phyloP scores from a whole-genome alignment of 2,329 filamentous ascomycete genomes.

The Arthrobotrys pseudoclavata region DNA sequence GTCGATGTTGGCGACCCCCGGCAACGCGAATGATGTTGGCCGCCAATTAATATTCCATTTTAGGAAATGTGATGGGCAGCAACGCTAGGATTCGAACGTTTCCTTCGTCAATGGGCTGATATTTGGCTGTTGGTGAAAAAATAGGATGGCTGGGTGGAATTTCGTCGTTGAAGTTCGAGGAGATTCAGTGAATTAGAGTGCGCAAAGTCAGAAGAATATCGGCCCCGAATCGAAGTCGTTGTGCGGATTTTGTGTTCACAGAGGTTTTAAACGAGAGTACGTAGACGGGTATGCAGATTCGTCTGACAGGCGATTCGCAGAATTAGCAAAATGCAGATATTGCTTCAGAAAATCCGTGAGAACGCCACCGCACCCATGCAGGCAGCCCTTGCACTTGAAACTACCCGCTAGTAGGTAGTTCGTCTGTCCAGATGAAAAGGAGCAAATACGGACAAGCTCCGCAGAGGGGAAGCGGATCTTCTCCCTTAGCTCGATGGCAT shows the following conservation, averaged over 20 bases:
- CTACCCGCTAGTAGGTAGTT: slow-evolving; percentile 17
- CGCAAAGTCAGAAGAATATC: neutral
- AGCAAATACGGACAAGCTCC: slow-evolving; percentile 25
- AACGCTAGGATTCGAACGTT: neutral
- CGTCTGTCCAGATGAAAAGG: slow-evolving; percentile 13
- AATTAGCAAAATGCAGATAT: slow-evolving; percentile 16
- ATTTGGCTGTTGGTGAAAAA: slow-evolving; percentile 26
- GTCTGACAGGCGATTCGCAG: slow-evolving; percentile 11
- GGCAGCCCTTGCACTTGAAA: slow-evolving; percentile 28
- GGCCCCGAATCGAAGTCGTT: neutral
- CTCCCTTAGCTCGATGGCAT: slow-evolving; percentile 54
- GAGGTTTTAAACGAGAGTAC: neutral
- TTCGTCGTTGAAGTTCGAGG: slow-evolving; percentile 14
- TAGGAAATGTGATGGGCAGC: slow-evolving; percentile 55
- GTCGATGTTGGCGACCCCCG: slow-evolving; percentile 32
- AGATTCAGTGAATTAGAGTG: neutral
- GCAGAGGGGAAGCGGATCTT: slow-evolving; percentile 51
- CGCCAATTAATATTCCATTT: slow-evolving; percentile 52
- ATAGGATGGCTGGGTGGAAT: slow-evolving; percentile 43
- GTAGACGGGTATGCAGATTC: slow-evolving; percentile 28
- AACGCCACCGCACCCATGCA: slow-evolving; percentile 19
- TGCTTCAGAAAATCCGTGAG: slow-evolving; percentile 6
- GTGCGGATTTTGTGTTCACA: neutral
- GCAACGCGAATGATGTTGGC: slow-evolving; percentile 27
- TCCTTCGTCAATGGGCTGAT: slow-evolving; percentile 26